phyloP scores from a whole-genome alignment of 192 early-diverging fungal species.

The Gigaspora rosea region DNA sequence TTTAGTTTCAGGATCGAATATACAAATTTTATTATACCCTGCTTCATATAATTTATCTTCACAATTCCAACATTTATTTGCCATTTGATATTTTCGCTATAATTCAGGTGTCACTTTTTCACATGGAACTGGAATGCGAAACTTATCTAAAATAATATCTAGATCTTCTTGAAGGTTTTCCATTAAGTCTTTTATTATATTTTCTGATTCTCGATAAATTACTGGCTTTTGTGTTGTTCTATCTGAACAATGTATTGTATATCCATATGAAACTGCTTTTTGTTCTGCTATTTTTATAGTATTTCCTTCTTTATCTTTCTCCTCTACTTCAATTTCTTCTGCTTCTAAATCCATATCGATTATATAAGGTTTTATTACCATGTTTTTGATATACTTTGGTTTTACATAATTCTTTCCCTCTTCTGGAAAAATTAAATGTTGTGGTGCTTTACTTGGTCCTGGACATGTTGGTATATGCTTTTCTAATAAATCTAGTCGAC shows the following conservation, averaged over 20 bases:
- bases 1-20: constrained; percentile 25
- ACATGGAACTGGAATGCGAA: constrained; percentile 4
- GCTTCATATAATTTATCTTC: constrained; percentile 23
- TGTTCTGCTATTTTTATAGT: constrained; percentile 28
- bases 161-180: constrained; percentile 28
- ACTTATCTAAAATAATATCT: constrained; percentile 28
- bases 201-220: constrained; percentile 22
- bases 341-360: constrained; percentile 25
- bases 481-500: constrained; percentile 1
- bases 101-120: constrained; percentile 24
- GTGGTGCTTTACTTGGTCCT: neutral
- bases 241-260: constrained; percentile 25
- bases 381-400: constrained; percentile 29
- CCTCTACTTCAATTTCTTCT: constrained; percentile 13
- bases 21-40: constrained; percentile 24
- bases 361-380: constrained; percentile 25
- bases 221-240: constrained; percentile 19
- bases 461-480: neutral
- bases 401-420: constrained; percentile 20
- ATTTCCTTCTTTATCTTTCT: constrained; percentile 28
- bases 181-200: constrained; percentile 29
- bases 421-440: constrained; percentile 10
- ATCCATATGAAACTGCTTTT: constrained; percentile 25
- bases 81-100: constrained; percentile 23
- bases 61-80: constrained; percentile 16